These are phyloP conservation scores for Coniochaeta ligniaria DNA, from an alignment of 2,329 filamentous ascomycete genomes.

Conservation along the genomic window DNA sequence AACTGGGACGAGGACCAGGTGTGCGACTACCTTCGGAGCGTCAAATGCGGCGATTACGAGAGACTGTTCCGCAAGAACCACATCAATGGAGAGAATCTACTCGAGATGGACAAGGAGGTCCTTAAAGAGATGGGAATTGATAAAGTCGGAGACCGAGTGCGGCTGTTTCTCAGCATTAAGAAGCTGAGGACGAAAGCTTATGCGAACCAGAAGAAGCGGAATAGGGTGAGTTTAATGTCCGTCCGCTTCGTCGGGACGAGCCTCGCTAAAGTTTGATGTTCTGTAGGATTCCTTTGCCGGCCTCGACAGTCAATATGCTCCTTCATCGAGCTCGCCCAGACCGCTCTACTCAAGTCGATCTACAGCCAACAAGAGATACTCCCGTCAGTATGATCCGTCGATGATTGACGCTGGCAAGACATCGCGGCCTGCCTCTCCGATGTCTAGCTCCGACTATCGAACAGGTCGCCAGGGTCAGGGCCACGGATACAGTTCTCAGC, in stretches of 20 bases:
- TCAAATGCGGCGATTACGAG: constrained; percentile 93
- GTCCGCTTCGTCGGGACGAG: not conserved
- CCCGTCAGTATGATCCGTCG: constrained; percentile 47
- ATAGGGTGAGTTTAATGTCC: constrained; percentile 58
- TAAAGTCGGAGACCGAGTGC: constrained; percentile 92
- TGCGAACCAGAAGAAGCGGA: constrained; percentile 72
- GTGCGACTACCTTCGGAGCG: constrained; percentile 80
- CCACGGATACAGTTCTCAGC: constrained; percentile 15
- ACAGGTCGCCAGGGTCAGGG: constrained; percentile 16
- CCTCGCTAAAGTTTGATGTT: constrained; percentile 7
- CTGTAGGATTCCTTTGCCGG: constrained; percentile 73
- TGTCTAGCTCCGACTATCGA: constrained; percentile 40
- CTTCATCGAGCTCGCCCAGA: constrained; percentile 59
- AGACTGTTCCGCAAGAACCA: constrained; percentile 84
- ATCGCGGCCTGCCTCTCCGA: constrained; percentile 67
- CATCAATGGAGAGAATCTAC: constrained; percentile 92
- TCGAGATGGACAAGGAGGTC: constrained; percentile 95
- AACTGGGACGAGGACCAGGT: constrained; percentile 91
- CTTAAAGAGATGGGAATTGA: constrained; percentile 98
- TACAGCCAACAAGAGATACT: constrained; percentile 57
- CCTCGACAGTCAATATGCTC: constrained; percentile 59
- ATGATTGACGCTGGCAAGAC: constrained; percentile 41
- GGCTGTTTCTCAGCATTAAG: constrained; percentile 80
- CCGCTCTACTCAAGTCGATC: constrained; percentile 47
- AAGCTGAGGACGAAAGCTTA: constrained; percentile 71